A percentile compares a stretch with the other conserved stretches of the same genome.
Conservation (phyloP, 352 stramenopile genomes). For the Globisporangium middletonii region DNA sequence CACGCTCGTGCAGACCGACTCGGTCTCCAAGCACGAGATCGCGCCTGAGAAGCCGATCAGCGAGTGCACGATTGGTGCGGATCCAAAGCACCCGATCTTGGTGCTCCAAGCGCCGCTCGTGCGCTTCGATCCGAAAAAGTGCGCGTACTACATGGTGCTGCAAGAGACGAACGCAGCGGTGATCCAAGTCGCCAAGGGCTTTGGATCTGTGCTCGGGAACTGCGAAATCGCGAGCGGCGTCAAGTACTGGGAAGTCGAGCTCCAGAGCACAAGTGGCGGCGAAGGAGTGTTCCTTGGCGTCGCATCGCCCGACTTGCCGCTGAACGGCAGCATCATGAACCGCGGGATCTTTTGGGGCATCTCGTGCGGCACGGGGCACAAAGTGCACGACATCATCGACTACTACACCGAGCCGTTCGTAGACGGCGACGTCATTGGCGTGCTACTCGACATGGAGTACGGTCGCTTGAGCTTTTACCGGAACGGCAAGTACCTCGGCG, state of each 20-base stretch:
- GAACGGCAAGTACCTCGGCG: constrained; percentile 66
- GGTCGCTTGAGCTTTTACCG: constrained; percentile 72
- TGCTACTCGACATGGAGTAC: constrained; percentile 73
- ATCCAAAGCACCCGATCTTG: constrained; percentile 58
- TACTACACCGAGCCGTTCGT: constrained; percentile 67
- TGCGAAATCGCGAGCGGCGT: constrained; percentile 48
- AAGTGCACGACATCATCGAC: constrained; percentile 67
- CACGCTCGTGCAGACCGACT: constrained; percentile 70
- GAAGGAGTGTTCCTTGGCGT: constrained; percentile 76
- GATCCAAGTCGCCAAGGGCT: constrained; percentile 58
- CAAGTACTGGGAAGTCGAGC: constrained; percentile 81
- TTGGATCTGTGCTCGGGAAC: constrained; percentile 56
- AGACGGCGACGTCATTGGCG: constrained; percentile 67
- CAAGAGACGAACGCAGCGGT: constrained; percentile 45
- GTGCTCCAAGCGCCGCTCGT: constrained; percentile 61
- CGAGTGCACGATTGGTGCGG: constrained; percentile 60
- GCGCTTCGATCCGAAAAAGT: constrained; percentile 60
- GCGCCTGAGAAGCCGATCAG: constrained; percentile 42
- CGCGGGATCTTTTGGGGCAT: constrained; percentile 70
- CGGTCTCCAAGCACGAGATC: constrained; percentile 67
- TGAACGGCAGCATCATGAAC: constrained; percentile 56
- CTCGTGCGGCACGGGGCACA: constrained; percentile 70
- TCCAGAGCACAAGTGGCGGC: constrained; percentile 39
- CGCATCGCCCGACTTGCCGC: constrained; percentile 35
- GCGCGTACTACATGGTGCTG: constrained; percentile 43